A percentile compares a stretch with the other conserved stretches of the same genome.
Conservation (phyloP, 768 basidiomycete genomes). For the Lactarius akahatsu region DNA sequence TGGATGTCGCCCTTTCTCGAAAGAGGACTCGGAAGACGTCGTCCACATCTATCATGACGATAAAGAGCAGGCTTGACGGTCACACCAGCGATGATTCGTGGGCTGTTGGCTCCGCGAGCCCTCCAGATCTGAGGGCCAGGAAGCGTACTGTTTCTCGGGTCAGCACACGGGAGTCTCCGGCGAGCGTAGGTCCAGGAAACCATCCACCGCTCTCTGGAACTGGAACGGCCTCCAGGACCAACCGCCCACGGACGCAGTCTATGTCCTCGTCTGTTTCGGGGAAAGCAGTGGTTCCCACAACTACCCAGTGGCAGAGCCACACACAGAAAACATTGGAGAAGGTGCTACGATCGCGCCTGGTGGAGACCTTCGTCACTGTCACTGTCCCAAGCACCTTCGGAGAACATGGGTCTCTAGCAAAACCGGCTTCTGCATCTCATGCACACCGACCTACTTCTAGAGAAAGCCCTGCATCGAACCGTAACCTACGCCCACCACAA, state of each 20-base stretch:
- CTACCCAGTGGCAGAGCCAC: slow-evolving; percentile 50
- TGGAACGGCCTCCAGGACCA: slow-evolving; percentile 1
- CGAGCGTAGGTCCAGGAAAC: slow-evolving; percentile 16
- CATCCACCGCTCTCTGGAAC: slow-evolving; percentile 21
- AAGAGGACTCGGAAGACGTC: slow-evolving; percentile 64
- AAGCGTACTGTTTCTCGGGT: slow-evolving; percentile 37
- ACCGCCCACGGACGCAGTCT: slow-evolving; percentile 23
- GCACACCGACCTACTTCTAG: slow-evolving; percentile 12
- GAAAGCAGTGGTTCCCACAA: slow-evolving; percentile 30
- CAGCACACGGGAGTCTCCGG: slow-evolving; percentile 35
- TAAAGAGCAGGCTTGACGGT: slow-evolving; percentile 50
- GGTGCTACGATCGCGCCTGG: slow-evolving; percentile 67
- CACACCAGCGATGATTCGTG: slow-evolving; percentile 36
- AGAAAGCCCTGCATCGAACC: slow-evolving; percentile 16
- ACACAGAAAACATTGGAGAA: slow-evolving; percentile 71
- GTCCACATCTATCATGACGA: slow-evolving; percentile 51
- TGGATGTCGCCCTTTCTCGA: slow-evolving; percentile 58
- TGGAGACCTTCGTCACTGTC: slow-evolving; percentile 74
- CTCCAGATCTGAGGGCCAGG: slow-evolving; percentile 40
- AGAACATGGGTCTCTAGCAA: not conserved
- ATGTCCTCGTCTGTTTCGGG: slow-evolving; percentile 18
- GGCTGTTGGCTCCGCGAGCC: slow-evolving; percentile 33
- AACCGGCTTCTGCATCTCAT: slow-evolving; percentile 10
- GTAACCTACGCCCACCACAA: slow-evolving; percentile 11
- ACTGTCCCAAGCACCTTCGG: slow-evolving; percentile 35